Conservation (phyloP, 148 eudicot genomes). For the Camellia sinensis region DNA sequence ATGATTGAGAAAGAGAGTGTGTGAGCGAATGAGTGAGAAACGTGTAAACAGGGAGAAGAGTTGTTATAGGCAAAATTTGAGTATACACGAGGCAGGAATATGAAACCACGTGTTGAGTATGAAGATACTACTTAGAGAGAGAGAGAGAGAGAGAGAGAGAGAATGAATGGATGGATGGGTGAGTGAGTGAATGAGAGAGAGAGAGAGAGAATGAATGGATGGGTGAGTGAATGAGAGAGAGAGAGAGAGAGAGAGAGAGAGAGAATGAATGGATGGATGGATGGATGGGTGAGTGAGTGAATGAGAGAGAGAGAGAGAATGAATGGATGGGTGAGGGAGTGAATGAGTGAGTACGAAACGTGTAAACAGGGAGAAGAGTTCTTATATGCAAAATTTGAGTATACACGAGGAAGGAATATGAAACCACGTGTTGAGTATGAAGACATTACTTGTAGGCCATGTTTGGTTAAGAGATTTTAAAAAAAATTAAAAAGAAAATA, state of each 20-base stretch:
- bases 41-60: too few relatives aligned
- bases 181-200: not conserved
- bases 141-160: not conserved
- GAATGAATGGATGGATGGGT: not conserved
- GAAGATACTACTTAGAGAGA: not conserved
- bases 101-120: too few relatives aligned
- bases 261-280: too few relatives aligned
- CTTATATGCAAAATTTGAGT: not conserved
- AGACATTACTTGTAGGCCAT: too few relatives aligned
- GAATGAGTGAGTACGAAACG: not conserved
- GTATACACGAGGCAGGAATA: too few relatives aligned
- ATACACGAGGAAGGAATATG: not conserved
- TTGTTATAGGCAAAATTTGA: too few relatives aligned
- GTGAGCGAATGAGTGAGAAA: too few relatives aligned
- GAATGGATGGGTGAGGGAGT: not conserved
- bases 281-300: not conserved
- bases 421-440: too few relatives aligned
- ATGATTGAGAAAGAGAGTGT: too few relatives aligned
- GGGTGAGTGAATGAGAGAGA: not conserved
- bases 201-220: not conserved
- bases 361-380: not conserved
- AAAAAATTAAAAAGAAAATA: too few relatives aligned
- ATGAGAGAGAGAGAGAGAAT: not conserved
- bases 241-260: too few relatives aligned
- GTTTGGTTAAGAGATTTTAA: too few relatives aligned